Base-by-base conservation (phyloP, 305 asterid species). In the Fraxinus velutina region DNA sequence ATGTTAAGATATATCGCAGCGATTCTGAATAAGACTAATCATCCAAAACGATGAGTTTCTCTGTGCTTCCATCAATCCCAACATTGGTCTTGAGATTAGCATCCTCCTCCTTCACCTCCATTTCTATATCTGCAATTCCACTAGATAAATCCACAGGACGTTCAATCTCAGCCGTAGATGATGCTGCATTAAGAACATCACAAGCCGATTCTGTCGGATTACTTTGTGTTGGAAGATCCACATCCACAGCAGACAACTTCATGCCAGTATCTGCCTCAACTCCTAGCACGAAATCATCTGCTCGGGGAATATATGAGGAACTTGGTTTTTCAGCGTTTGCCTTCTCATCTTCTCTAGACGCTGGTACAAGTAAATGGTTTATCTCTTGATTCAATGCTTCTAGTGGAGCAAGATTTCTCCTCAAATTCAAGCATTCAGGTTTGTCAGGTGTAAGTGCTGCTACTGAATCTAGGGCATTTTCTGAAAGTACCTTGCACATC, bases 401-500 rank as follows among this genome's bases (percentile, higher is more conserved):
- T 47, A 95, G 87, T 10, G 77, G 86, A 21, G 66, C 80, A 29
- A 92, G 89, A 78, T 85, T 88, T 71, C 82, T 85, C 71, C 89
- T 86, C 89, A 90, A 17, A 81, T 87, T 87, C 60, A 66, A 78
- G 85, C 91, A 85, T 71, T 90, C 84, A 2, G 87, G 77, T 70
- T 83, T 78, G 52, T 79, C 82, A 5, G 84, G 73, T 71, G 82
- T 42, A 77, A 81, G 83, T 55, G 90, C 88, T 47, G 87, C 89
- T 66, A 83, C 86, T 72, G 93, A 80, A 74, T 90, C 91, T 32
- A 81, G 88, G 50, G 72, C 87, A 66, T 82, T 87, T 17, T 89
- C 93, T 15, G 83, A 60, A 71, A 93, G 85, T 52, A 86, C 87
- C 88, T 86, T 84, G 82, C 92, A 81, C 88, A 92, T 89, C 99